These are phyloP conservation scores for Rhizoctonia solani DNA, from an alignment of 1,284 basidiomycete genomes.

Conservation along the genomic window DNA sequence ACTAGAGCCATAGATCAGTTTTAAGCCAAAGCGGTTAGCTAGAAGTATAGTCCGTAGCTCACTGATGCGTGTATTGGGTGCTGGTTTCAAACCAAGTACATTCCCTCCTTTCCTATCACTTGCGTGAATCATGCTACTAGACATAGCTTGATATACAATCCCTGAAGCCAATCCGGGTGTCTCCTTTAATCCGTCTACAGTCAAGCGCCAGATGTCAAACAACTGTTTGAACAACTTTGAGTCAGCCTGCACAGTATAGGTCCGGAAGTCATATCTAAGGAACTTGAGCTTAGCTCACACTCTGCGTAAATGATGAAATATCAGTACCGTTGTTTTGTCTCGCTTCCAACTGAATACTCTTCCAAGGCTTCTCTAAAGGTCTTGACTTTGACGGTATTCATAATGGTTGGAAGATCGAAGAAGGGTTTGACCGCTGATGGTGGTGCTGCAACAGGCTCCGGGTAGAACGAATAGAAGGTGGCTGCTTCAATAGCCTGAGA, in stretches of 20 bases:
- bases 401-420: neutral
- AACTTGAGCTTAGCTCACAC: neutral
- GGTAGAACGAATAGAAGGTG: constrained; percentile 12
- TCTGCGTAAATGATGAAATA: neutral
- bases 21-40: too few species aligned
- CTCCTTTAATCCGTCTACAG: neutral
- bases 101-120: constrained; percentile 5
- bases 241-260: constrained; percentile 5
- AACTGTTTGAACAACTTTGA: neutral
- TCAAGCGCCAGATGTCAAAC: neutral
- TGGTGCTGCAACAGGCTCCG: constrained; percentile 2
- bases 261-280: constrained; percentile 3
- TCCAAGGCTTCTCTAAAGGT: constrained; percentile 5
- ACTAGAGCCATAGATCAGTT: neutral
- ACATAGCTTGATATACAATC: constrained; percentile 4
- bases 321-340: neutral
- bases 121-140: constrained; percentile 15
- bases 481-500: neutral
- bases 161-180: neutral
- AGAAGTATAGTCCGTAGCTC: neutral
- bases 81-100: neutral
- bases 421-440: constrained; percentile 9
- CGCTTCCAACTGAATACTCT: neutral
- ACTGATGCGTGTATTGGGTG: neutral
- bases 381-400: constrained; percentile 16